Percentiles rank a stretch among this genome's conserved stretches.
phyloP scores from a whole-genome alignment of 768 basidiomycete genomes.

The Xanthoconium purpureum region DNA sequence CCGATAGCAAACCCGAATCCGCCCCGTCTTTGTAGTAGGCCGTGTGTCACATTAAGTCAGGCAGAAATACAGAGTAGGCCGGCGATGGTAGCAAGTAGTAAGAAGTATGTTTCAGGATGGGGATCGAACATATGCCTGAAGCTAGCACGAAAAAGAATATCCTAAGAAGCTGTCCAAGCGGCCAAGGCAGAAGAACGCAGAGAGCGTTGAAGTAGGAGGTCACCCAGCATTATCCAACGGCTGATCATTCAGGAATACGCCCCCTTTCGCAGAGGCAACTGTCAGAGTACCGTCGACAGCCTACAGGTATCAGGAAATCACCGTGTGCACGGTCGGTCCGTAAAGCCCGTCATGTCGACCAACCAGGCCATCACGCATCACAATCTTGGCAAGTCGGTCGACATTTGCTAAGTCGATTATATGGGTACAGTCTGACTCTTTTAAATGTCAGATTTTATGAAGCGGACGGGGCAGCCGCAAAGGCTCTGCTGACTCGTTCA shows the following conservation, averaged over 20 bases:
- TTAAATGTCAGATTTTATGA: constrained; percentile 15
- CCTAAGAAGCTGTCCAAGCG: constrained; percentile 4
- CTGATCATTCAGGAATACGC: constrained; percentile 35
- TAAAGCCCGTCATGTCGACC: constrained; percentile 35
- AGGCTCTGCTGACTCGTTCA: constrained; percentile 12
- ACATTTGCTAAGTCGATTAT: too few relatives aligned
- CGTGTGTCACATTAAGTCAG: too few relatives aligned
- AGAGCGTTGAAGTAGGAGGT: constrained; percentile 26
- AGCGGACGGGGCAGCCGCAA: constrained; percentile 27
- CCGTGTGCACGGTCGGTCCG: constrained; percentile 32
- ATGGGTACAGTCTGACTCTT: background rate
- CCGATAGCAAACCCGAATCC: too few relatives aligned
- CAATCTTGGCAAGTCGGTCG: constrained; percentile 37
- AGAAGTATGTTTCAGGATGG: too few relatives aligned
- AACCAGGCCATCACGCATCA: constrained; percentile 44
- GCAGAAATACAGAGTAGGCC: too few relatives aligned
- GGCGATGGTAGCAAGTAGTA: too few relatives aligned
- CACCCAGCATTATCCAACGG: constrained; percentile 11
- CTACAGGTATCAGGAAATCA: constrained; percentile 38
- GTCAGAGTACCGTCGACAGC: constrained; percentile 30
- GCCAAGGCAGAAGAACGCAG: constrained; percentile 12
- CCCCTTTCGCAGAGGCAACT: constrained; percentile 38
- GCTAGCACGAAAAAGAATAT: too few relatives aligned
- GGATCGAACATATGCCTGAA: too few relatives aligned
- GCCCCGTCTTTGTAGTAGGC: too few relatives aligned